These are phyloP conservation scores for Clonostachys byssicola DNA, from an alignment of 2,329 filamentous ascomycete species.

Conservation along the genomic window DNA sequence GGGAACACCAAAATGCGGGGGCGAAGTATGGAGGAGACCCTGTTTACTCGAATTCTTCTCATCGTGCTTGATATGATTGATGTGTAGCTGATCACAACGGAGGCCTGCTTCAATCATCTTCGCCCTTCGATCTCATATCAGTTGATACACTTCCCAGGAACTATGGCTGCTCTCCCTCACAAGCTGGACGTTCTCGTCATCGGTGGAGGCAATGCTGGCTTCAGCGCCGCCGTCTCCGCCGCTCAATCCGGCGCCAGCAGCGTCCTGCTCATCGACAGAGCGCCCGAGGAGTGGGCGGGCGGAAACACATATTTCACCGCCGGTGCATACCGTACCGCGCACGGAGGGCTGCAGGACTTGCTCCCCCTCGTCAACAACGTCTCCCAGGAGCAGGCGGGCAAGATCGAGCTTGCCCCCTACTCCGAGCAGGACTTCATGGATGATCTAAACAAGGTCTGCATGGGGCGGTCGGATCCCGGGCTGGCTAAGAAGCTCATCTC, in stretches of 20 bases:
- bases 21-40: too few relatives aligned
- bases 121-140: not conserved
- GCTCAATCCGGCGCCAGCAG: conserved; percentile 34
- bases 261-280: conserved; percentile 57
- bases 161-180: not conserved
- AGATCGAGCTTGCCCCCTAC: conserved; percentile 57
- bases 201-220: conserved; percentile 62
- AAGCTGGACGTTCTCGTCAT: conserved; percentile 43
- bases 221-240: conserved; percentile 55
- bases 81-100: too few relatives aligned
- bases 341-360: conserved; percentile 50
- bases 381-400: conserved; percentile 31
- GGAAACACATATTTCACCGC: conserved; percentile 65
- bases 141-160: not conserved
- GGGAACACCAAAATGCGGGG: too few relatives aligned
- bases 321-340: conserved; percentile 55
- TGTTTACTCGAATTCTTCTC: too few relatives aligned
- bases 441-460: conserved; percentile 54
- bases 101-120: not conserved
- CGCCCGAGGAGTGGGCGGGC: conserved; percentile 52
- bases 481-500: conserved; percentile 44
- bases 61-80: too few relatives aligned
- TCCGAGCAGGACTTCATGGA: conserved; percentile 44
- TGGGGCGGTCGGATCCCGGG: conserved; percentile 43
- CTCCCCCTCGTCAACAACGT: conserved; percentile 60